Evolutionary conservation across 23 red algal genomes (phyloP).

Genomic region (Cyanidiococcus yangmingshanensis): DNA sequence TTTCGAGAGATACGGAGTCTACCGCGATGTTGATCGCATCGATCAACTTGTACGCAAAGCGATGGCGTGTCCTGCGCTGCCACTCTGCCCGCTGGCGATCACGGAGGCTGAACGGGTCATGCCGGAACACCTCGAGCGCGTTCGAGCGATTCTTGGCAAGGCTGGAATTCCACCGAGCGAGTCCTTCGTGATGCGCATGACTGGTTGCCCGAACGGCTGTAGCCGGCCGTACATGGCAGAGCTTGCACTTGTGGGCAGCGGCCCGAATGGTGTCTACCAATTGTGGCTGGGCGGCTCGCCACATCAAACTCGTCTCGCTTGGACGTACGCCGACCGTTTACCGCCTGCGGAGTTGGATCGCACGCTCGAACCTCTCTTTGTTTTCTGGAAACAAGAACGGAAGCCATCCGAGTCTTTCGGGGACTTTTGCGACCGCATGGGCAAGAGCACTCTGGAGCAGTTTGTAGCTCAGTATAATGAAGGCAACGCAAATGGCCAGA

Average conservation of each 20-base stretch:
- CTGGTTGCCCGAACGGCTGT: conserved; percentile 97
- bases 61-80: conserved; percentile 97
- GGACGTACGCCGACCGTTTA: conserved; percentile 52
- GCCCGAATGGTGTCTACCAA: conserved; percentile 58
- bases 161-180: conserved; percentile 21
- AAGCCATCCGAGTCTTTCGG: conserved; percentile 58
- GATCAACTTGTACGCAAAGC: conserved; percentile 51
- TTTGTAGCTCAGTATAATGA: conserved; percentile 14
- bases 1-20: conserved; percentile 54
- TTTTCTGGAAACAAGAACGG: conserved; percentile 30
- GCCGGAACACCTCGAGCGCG: conserved; percentile 53
- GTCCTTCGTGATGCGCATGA: conserved; percentile 81
- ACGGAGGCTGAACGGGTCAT: conserved; percentile 93
- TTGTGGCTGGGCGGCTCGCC: conserved; percentile 85
- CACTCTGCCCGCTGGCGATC: conserved; percentile 77
- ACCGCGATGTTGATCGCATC: conserved; percentile 26
- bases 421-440: conserved; percentile 71
- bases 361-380: conserved; percentile 45
- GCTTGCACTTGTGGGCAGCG: conserved; percentile 82
- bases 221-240: conserved; percentile 95
- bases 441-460: conserved; percentile 56
- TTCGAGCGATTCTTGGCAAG: conserved; percentile 57
- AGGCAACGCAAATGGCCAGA: neutral
- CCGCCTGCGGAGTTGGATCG: conserved; percentile 41
- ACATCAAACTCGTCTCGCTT: conserved; percentile 83